Evolutionary conservation across 2,329 filamentous ascomycete genomes (phyloP).

Genomic region (Ceratocystis huliohia): DNA sequence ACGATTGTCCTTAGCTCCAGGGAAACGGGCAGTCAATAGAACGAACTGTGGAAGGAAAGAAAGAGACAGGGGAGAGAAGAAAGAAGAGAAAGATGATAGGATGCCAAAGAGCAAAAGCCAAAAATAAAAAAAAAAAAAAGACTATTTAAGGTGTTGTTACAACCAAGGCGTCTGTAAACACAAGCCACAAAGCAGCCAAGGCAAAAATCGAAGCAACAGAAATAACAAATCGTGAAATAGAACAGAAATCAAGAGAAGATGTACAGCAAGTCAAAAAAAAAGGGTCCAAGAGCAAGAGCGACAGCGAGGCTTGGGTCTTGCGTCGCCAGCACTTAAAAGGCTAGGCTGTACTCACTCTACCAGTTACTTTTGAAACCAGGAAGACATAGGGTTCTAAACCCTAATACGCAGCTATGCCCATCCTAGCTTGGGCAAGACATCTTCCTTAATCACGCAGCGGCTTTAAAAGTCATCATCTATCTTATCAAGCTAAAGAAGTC

Average conservation of each 20-base stretch:
- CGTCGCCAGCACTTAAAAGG: neutral
- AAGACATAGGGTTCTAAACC: neutral
- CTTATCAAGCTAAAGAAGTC: too few species aligned
- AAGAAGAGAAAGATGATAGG: too few species aligned
- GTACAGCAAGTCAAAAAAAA: neutral
- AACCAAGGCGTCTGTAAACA: neutral
- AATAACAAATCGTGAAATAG: neutral
- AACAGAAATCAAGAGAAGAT: neutral
- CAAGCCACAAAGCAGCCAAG: neutral
- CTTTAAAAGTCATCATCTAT: too few species aligned
- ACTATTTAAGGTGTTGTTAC: neutral
- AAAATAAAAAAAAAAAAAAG: too few species aligned
- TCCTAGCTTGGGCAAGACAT: neutral
- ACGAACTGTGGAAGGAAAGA: neutral
- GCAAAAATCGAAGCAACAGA: neutral
- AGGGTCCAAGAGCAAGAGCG: slow-evolving; percentile 1
- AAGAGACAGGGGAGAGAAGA: neutral
- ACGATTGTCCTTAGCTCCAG: neutral
- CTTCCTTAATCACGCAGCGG: neutral
- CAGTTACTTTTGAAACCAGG: neutral
- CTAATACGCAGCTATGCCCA: neutral
- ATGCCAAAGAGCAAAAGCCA: neutral
- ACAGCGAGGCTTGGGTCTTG: neutral
- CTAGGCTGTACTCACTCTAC: neutral
- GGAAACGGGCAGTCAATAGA: neutral